Evolutionary conservation across 2,329 filamentous ascomycete genomes (phyloP).

Genomic region (Didymella sp.): DNA sequence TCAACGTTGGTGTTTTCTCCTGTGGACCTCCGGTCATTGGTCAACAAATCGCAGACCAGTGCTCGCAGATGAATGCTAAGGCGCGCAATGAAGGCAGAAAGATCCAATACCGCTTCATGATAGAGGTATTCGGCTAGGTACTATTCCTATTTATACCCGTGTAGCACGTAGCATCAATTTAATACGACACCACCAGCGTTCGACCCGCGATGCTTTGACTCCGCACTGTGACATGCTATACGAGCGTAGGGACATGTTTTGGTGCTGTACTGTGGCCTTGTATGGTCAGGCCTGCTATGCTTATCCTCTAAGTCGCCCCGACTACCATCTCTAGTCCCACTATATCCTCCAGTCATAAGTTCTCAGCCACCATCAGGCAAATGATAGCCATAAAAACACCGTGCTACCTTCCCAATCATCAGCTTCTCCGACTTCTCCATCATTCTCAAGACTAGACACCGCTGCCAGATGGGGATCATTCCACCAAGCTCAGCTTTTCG

Average conservation of each 20-base stretch:
- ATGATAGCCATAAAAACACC: neutral
- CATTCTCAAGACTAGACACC: too few species aligned
- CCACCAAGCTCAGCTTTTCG: neutral
- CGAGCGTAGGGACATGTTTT: too few species aligned
- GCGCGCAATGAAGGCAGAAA: conserved; percentile 60
- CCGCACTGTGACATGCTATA: neutral
- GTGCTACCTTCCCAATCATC: too few species aligned
- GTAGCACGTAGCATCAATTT: neutral
- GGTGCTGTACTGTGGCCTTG: neutral
- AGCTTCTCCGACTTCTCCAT: neutral
- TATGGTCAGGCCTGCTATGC: neutral
- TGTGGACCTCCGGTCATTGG: conserved; percentile 65
- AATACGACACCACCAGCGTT: neutral
- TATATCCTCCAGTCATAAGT: neutral
- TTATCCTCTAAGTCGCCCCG: neutral
- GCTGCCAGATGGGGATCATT: neutral
- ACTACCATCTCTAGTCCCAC: neutral
- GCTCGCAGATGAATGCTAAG: conserved; percentile 58
- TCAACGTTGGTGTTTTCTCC: conserved; percentile 64
- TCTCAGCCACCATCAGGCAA: conserved; percentile 2
- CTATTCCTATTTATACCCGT: neutral
- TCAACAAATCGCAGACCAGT: conserved; percentile 62
- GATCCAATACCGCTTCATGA: conserved; percentile 65
- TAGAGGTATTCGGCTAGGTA: conserved; percentile 61
- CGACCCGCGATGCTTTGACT: neutral